Evolutionary conservation across 2,329 filamentous ascomycete species (phyloP).

Genomic region (Fusarium chuoi): DNA sequence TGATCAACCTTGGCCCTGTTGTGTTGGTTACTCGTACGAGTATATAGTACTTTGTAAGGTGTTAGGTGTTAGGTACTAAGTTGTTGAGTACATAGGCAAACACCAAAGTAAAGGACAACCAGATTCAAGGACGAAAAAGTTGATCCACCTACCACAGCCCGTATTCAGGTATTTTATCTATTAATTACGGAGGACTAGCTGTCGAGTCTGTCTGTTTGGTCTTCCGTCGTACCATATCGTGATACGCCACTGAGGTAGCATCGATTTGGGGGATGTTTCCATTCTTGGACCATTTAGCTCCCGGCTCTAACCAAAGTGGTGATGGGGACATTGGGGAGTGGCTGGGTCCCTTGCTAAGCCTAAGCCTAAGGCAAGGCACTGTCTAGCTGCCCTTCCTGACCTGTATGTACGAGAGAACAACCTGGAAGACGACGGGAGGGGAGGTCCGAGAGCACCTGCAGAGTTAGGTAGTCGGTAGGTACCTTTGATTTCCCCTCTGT

Average conservation of each 20-base stretch:
- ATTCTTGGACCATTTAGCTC: constrained; percentile 37
- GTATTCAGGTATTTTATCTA: not conserved
- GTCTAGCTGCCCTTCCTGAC: not conserved
- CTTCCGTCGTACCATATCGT: not conserved
- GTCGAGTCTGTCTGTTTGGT: not conserved
- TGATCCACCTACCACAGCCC: not conserved
- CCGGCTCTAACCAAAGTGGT: constrained; percentile 28
- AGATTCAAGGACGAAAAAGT: not conserved
- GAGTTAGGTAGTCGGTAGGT: constrained; percentile 15
- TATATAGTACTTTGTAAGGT: not conserved
- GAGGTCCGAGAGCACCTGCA: constrained; percentile 4
- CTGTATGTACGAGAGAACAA: not conserved
- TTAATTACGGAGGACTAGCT: not conserved
- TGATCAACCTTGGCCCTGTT: not conserved
- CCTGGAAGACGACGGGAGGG: not conserved
- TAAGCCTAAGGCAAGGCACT: not conserved
- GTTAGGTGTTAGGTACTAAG: too few relatives aligned
- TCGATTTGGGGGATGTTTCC: constrained; percentile 25
- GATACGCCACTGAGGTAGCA: constrained; percentile 31
- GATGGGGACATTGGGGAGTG: constrained; percentile 23
- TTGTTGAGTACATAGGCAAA: not conserved
- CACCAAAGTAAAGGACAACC: not conserved
- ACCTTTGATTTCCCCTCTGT: constrained; percentile 12
- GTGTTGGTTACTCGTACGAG: not conserved
- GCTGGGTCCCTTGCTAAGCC: constrained; percentile 16